A percentile compares a stretch with the other conserved stretches of the same genome.
phyloP scores from a whole-genome alignment of 495 filamentous ascomycete genomes.

The Hypoxylon intermedium region DNA sequence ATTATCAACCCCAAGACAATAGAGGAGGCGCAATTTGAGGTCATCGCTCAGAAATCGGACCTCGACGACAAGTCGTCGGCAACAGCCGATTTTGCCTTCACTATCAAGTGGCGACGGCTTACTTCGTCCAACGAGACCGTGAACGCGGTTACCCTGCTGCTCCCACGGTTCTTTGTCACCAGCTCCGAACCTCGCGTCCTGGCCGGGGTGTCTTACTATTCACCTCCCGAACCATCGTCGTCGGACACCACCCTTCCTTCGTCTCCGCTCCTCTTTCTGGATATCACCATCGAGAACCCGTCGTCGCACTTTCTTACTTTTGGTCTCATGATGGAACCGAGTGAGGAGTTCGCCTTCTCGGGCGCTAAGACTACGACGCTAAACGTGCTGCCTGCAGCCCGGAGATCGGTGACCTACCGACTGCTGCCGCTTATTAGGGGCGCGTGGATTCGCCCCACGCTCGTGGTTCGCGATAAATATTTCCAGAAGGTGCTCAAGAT shows the following conservation, averaged over 20 bases:
- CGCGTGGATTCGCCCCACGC: conserved; percentile 72
- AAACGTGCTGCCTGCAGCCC: conserved; percentile 75
- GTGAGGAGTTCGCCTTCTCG: conserved; percentile 90
- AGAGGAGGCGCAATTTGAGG: conserved; percentile 70
- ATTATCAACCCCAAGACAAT: conserved; percentile 68
- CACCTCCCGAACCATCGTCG: conserved; percentile 23
- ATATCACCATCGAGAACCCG: conserved; percentile 88
- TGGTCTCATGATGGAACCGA: conserved; percentile 87
- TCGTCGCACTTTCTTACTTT: conserved; percentile 94
- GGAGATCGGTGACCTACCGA: conserved; percentile 72
- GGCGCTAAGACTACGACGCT: conserved; percentile 80
- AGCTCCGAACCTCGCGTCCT: conserved; percentile 88
- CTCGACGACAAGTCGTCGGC: conserved; percentile 81
- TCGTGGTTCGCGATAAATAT: conserved; percentile 83
- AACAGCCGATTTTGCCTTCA: conserved; percentile 74
- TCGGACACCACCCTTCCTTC: conserved; percentile 15
- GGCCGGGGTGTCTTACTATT: conserved; percentile 62
- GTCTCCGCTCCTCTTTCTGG: conserved; percentile 48
- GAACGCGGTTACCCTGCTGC: conserved; percentile 68
- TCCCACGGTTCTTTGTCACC: conserved; percentile 80
- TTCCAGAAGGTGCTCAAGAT: conserved; percentile 86
- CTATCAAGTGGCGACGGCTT: conserved; percentile 75
- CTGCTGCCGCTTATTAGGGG: conserved; percentile 67
- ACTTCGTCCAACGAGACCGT: conserved; percentile 41
- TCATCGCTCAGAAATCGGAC: conserved; percentile 73